Conservation (phyloP, 2,329 filamentous ascomycete genomes). For the Fusarium clavum region DNA sequence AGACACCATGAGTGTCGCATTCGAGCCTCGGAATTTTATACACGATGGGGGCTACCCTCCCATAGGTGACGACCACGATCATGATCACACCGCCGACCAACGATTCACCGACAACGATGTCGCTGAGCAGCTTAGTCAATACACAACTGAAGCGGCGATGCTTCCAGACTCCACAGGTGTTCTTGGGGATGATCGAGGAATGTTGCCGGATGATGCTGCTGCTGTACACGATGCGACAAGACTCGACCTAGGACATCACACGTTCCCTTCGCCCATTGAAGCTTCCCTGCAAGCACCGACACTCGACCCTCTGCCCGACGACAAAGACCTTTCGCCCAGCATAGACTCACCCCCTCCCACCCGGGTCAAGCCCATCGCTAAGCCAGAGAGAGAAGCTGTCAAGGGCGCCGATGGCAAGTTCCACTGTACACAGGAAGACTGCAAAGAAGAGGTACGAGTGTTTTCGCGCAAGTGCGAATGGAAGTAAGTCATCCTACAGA, state of each 20-base stretch:
- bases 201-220: slow-evolving; percentile 55
- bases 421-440: slow-evolving; percentile 77
- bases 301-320: slow-evolving; percentile 50
- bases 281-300: slow-evolving; percentile 48
- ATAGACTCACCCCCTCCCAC: slow-evolving; percentile 50
- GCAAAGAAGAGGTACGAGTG: slow-evolving; percentile 69
- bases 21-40: slow-evolving; percentile 62
- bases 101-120: slow-evolving; percentile 58
- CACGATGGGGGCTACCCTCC: slow-evolving; percentile 61
- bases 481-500: slow-evolving; percentile 75
- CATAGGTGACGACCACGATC: slow-evolving; percentile 59
- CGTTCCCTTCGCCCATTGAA: slow-evolving; percentile 53
- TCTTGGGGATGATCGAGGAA: slow-evolving; percentile 51
- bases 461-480: slow-evolving; percentile 92
- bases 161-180: slow-evolving; percentile 54
- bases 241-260: slow-evolving; percentile 53
- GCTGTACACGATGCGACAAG: slow-evolving; percentile 54
- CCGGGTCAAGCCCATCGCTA: slow-evolving; percentile 66
- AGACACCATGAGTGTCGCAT: slow-evolving; percentile 63
- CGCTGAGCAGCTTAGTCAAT: slow-evolving; percentile 57
- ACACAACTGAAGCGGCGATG: slow-evolving; percentile 55
- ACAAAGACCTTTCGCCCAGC: slow-evolving; percentile 51
- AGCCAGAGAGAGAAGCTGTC: slow-evolving; percentile 67
- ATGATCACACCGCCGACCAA: slow-evolving; percentile 56
- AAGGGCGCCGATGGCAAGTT: slow-evolving; percentile 81